phyloP scores from a whole-genome alignment of 73 alveolate genomes.

The Stentor roeselii region DNA sequence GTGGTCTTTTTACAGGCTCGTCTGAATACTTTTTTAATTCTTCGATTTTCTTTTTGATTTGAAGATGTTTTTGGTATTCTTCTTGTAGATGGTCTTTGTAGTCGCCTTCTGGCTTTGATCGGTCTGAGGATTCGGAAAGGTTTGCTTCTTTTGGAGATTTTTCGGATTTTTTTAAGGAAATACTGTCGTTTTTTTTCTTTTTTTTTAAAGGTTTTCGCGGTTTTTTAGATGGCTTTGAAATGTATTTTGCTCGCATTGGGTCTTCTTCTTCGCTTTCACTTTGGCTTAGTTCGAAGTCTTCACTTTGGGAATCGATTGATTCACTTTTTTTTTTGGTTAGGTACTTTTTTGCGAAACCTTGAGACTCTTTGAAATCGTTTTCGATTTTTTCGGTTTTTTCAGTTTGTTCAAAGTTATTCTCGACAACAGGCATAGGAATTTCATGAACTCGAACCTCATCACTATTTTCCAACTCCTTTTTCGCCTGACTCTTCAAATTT shows the following conservation, averaged over 20 bases:
- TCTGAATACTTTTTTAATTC: too few species aligned
- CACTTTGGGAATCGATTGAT: not conserved
- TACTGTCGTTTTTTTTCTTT: too few species aligned
- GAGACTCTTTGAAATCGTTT: not conserved
- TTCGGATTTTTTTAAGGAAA: not conserved
- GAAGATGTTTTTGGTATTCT: not conserved
- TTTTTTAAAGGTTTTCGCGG: not conserved
- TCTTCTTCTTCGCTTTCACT: slow-evolving; percentile 20
- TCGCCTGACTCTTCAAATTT: not conserved
- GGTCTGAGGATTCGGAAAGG: too few species aligned
- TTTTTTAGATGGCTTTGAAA: not conserved
- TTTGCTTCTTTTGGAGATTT: not conserved
- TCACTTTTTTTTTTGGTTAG: not conserved
- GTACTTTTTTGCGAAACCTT: not conserved
- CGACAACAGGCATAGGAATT: not conserved
- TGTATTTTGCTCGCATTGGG: not conserved
- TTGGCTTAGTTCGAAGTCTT: not conserved
- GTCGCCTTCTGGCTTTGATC: not conserved
- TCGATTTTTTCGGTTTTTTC: not conserved
- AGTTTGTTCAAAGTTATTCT: too few species aligned
- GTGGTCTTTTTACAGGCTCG: not conserved
- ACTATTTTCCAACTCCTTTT: not conserved
- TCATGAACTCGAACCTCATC: not conserved
- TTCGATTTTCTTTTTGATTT: not conserved
- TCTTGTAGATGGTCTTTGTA: not conserved